These are phyloP conservation scores for Chalaropsis ovoidea DNA, from an alignment of 2,329 filamentous ascomycete genomes.

Conservation along the genomic window DNA sequence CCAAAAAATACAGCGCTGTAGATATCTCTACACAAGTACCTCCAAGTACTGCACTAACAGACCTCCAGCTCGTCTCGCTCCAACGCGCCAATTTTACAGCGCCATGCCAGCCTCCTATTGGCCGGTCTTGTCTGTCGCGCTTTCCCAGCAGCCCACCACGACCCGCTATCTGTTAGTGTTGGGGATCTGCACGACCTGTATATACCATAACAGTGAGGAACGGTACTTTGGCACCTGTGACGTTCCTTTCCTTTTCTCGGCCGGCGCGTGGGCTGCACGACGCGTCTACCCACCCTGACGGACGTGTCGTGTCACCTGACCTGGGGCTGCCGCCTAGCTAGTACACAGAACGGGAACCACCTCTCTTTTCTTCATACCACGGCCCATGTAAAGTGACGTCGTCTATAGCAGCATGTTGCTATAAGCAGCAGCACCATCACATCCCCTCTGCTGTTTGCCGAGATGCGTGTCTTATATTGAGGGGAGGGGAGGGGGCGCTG, in stretches of 20 bases:
- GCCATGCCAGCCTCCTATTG: neutral
- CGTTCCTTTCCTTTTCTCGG: conserved; percentile 5
- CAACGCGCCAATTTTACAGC: conserved; percentile 8
- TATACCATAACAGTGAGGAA: no score
- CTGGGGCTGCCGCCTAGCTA: no score
- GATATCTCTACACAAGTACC: neutral
- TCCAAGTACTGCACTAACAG: conserved; percentile 12
- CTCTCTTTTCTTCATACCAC: neutral
- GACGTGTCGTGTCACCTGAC: neutral
- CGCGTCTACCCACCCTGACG: neutral
- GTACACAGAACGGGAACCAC: neutral
- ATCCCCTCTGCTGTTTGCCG: neutral
- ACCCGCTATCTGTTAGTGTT: neutral
- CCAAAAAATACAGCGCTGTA: neutral
- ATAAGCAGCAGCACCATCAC: conserved; percentile 3
- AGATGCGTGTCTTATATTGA: neutral
- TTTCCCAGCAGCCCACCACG: neutral
- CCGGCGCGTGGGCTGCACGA: neutral
- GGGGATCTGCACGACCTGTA: no score
- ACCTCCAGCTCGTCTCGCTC: neutral
- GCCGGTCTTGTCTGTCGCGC: neutral
- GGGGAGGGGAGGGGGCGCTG: neutral
- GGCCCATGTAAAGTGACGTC: neutral
- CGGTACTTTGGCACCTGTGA: no score
- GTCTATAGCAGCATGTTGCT: conserved; percentile 2